Conservation (phyloP, 306 rosid species). For the Erythrophleum fordii region DNA sequence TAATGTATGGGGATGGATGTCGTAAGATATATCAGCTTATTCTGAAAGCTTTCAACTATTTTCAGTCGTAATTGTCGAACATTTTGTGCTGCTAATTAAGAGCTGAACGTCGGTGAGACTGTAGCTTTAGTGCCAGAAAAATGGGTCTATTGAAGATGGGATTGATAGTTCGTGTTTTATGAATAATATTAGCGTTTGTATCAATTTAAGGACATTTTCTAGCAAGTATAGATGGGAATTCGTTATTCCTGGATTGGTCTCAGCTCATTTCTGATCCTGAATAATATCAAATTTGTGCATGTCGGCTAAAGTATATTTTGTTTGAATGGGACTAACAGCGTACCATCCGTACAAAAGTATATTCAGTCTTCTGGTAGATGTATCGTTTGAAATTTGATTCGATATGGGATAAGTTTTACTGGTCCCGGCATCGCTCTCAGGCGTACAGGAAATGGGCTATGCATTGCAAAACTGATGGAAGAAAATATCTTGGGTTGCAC, state of each 20-base stretch:
- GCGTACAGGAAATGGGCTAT: slow-evolving; percentile 60
- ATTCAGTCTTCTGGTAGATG: slow-evolving; percentile 9
- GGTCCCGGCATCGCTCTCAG: slow-evolving; percentile 34
- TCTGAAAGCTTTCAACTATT: slow-evolving; percentile 23
- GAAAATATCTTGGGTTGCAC: slow-evolving; percentile 35
- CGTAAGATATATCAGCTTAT: slow-evolving; percentile 43
- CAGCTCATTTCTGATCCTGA: slow-evolving; percentile 34
- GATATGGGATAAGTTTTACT: slow-evolving; percentile 44
- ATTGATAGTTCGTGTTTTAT: background rate
- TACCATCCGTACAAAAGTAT: slow-evolving; percentile 52
- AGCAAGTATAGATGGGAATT: background rate
- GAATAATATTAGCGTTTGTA: slow-evolving; percentile 10
- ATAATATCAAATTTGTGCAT: slow-evolving; percentile 36
- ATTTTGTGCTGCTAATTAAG: slow-evolving; percentile 8
- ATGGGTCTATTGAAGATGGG: slow-evolving; percentile 19
- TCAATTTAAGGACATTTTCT: slow-evolving; percentile 33
- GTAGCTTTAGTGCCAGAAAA: slow-evolving; percentile 31
- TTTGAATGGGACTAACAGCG: slow-evolving; percentile 36
- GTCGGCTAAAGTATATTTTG: slow-evolving; percentile 21
- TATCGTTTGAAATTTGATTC: slow-evolving; percentile 34
- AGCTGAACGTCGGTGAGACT: slow-evolving; percentile 1
- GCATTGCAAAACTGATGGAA: slow-evolving; percentile 46
- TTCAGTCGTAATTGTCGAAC: slow-evolving; percentile 39
- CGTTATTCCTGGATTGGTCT: slow-evolving; percentile 37
- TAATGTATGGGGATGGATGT: slow-evolving; percentile 45